Percentiles rank a stretch among this genome's conserved stretches.
Evolutionary conservation across 2,329 filamentous ascomycete species (phyloP).

Genomic region (Lasiodiplodia theobromae): DNA sequence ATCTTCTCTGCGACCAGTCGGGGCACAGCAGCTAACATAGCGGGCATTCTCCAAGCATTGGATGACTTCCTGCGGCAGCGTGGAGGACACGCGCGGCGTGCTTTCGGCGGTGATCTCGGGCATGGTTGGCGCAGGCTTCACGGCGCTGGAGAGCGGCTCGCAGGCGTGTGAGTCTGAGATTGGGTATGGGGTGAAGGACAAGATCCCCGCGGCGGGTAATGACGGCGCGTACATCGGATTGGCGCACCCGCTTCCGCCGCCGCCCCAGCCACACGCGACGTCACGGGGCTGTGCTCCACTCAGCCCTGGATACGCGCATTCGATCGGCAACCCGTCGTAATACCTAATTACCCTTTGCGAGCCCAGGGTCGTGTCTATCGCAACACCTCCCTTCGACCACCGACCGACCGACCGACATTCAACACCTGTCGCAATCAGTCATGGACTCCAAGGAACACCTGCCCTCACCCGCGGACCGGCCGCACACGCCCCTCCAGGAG

Average conservation of each 20-base stretch:
- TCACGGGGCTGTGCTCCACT: constrained; percentile 25
- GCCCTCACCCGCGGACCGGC: constrained; percentile 17
- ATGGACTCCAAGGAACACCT: constrained; percentile 25
- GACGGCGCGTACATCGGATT: constrained; percentile 4
- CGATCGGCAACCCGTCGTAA: constrained; percentile 24
- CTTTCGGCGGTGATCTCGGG: constrained; percentile 8
- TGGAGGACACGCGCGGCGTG: constrained; percentile 61
- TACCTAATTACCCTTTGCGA: constrained; percentile 24
- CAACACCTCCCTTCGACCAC: constrained; percentile 6
- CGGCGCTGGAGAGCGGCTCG: not conserved
- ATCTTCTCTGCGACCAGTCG: constrained; percentile 25
- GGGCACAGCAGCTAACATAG: constrained; percentile 68
- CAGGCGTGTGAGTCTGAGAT: not conserved
- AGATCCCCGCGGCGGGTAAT: constrained; percentile 15
- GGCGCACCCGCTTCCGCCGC: not conserved
- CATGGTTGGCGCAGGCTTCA: constrained; percentile 53
- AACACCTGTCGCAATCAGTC: not conserved
- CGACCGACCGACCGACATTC: not conserved
- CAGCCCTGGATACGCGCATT: constrained; percentile 22
- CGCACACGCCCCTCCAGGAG: constrained; percentile 20
- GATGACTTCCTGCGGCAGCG: constrained; percentile 83
- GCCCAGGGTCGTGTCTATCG: constrained; percentile 5
- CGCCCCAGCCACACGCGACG: constrained; percentile 27
- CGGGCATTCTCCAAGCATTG: constrained; percentile 93
- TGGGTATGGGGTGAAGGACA: not conserved